Evolutionary conservation across 805 yeast genomes (phyloP).

Genomic region (Candida endomychidarum): DNA sequence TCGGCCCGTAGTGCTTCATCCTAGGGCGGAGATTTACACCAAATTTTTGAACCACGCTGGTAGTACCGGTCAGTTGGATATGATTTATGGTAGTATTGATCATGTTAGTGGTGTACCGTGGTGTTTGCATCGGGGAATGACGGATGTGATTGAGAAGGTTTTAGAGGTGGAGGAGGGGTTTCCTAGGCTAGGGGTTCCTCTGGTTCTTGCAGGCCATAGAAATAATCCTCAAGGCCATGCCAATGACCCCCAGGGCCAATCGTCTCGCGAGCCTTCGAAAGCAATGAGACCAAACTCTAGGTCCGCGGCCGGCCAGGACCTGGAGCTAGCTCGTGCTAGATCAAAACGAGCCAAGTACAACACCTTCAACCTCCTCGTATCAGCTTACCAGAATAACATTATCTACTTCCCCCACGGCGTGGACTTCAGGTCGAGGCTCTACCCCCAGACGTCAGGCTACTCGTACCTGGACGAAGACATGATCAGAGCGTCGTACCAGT

Average conservation of each 20-base stretch:
- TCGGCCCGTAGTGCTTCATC: conserved; percentile 24
- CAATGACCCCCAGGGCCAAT: too few species aligned
- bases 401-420: conserved; percentile 37
- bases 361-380: conserved; percentile 22
- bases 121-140: conserved; percentile 33
- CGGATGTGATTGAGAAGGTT: conserved; percentile 21
- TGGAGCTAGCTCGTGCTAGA: neutral
- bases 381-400: conserved; percentile 25
- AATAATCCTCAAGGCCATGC: neutral
- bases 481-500: conserved; percentile 33
- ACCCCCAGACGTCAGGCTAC: conserved; percentile 36
- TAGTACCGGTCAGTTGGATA: conserved; percentile 31
- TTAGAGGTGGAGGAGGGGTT: conserved; percentile 22
- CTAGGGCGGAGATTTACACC: conserved; percentile 16
- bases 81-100: conserved; percentile 29
- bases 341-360: conserved; percentile 21
- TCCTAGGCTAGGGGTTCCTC: conserved; percentile 24
- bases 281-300: conserved; percentile 1
- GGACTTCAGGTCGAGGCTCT: conserved; percentile 44
- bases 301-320: neutral
- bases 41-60: conserved; percentile 27
- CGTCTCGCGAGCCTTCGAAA: too few species aligned
- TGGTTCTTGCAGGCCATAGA: too few species aligned
- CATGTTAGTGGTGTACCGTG: conserved; percentile 31
- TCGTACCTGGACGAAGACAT: conserved; percentile 38